Base-by-base conservation (phyloP, 768 basidiomycete genomes). In the Trametes elegans region DNA sequence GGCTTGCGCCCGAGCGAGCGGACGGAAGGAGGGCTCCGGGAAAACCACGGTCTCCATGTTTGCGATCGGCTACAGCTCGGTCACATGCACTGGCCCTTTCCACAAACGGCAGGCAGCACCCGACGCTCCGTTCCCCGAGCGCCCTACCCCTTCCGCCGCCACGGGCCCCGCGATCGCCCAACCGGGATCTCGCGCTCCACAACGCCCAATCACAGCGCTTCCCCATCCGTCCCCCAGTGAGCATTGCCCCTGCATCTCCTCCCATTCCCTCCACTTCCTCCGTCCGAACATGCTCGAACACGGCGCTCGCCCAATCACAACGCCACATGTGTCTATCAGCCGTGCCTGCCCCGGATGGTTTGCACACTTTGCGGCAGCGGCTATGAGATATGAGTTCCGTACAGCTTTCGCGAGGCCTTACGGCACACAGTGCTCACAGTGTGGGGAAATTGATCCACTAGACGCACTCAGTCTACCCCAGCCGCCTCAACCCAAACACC, bases 161-260 rank as follows among this genome's bases (percentile, higher is more conserved):
- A 40, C 48, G 48, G 27, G 36, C 26, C 48, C 45, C 55, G 42
- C 41, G 48, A 56, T 57, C 41, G 24, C 19, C 34, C 38, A 10
- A 57, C 51, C 49, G 42, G 28, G 18, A 51, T 57, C 56, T 52
- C 42, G 29, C 19, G 41, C 55, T 51, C 49, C 55, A 46, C 49
- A 26, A 46, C 55, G 55, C 43, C 29, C 45, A 41, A 54, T 49
- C 48, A 50, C 24, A 28, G 19, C n/a, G 40, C 46, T 32, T 27
- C 21, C 18, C 36, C 44, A 32, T 43, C n/a, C 18, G 18, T 9
- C 24, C 19, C 19, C 40, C 29, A 24, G 0, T n/a, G 7, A 11
- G 8, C 47, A 5, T 26, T 27, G n/a, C 26, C 31, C 38, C 21
- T 42, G 7, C 21, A 5, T 40, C 36, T n/a, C 11, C 48, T n/a